Evolutionary conservation across 805 yeast genomes (phyloP).

Genomic region (Cyberlindnera lachancei): DNA sequence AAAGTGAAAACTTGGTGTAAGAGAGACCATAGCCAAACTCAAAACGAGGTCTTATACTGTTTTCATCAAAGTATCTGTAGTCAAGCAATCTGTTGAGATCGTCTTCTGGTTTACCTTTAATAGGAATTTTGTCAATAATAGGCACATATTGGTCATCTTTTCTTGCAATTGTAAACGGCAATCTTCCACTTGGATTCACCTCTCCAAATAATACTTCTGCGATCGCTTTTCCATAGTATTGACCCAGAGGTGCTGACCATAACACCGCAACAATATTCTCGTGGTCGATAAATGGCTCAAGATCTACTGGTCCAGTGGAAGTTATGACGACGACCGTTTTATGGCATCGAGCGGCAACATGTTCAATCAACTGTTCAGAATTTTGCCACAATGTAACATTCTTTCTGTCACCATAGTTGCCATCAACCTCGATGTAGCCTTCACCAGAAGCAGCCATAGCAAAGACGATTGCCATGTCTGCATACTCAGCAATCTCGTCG

Average conservation of each 20-base stretch:
- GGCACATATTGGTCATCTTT: conserved; percentile 41
- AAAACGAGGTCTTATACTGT: conserved; percentile 46
- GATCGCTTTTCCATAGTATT: conserved; percentile 46
- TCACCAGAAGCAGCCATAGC: conserved; percentile 53
- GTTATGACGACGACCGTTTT: conserved; percentile 55
- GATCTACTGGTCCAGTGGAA: conserved; percentile 52
- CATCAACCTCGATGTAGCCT: conserved; percentile 50
- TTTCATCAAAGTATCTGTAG: conserved; percentile 51
- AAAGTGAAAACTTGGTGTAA: conserved; percentile 35
- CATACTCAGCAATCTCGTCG: conserved; percentile 37
- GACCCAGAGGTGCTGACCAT: conserved; percentile 51
- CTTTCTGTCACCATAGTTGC: conserved; percentile 50
- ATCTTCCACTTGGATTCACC: conserved; percentile 52
- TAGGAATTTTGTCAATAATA: conserved; percentile 31
- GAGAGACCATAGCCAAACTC: conserved; percentile 61
- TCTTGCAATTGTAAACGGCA: conserved; percentile 58
- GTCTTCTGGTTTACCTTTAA: conserved; percentile 30
- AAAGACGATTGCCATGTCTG: conserved; percentile 48
- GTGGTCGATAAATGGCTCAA: conserved; percentile 48
- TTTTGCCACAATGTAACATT: conserved; percentile 49
- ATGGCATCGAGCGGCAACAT: conserved; percentile 40
- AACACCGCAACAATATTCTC: conserved; percentile 53
- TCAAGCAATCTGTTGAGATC: conserved; percentile 35
- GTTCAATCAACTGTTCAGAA: conserved; percentile 45
- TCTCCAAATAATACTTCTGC: conserved; percentile 56